Evolutionary conservation across 2,329 filamentous ascomycete species (phyloP), one percentile per base, ranked within the genome.

Genomic region (Colletotrichum noveboracense): DNA sequence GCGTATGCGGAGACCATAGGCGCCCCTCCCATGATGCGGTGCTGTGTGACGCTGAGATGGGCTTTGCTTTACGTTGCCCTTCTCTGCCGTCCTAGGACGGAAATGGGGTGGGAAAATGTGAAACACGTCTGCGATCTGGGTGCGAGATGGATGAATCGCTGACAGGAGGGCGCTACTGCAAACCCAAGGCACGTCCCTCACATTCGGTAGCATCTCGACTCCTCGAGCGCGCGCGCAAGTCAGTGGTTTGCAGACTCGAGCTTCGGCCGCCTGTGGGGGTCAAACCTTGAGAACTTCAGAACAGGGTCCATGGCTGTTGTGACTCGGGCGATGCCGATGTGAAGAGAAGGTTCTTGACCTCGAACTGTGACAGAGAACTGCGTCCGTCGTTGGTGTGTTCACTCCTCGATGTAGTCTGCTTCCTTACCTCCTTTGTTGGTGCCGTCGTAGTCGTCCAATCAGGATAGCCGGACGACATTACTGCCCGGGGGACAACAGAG

Each of bases 301-400:
- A 52, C 70, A 73, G 58, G 70, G 73, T 68, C 34, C 43, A 65
- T 48, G 70, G 64, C 32, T 43, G 70, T 58, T 60, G 58, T 16
- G 9, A 64, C 30, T 75, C 70, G 70, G 73, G 70, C 70, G 58
- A 65, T 75, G 70, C 73, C 70, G 73, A 75, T 21, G 21, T 28
- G 24, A 18, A 61, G 24, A 61, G 66, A 56, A 56, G 36, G 48
- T 61, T 58, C 18, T 30, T 65, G 60, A 55, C 66, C 16, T 48
- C 60, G 32, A 58, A 56, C 61, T 61, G 68, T 34, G 55, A 52
- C 21, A 38, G 68, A 62, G 36, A 68, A 36, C 36, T 56, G 28
- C 21, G 26, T 66, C 64, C n/a, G 21, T 56, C 43, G 18, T 28
- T 34, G 38, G 28, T 24, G 38, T 18, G 24, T 36, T 66, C 26